phyloP scores from a whole-genome alignment of 352 stramenopile species.

The Lagenidium sp. region DNA sequence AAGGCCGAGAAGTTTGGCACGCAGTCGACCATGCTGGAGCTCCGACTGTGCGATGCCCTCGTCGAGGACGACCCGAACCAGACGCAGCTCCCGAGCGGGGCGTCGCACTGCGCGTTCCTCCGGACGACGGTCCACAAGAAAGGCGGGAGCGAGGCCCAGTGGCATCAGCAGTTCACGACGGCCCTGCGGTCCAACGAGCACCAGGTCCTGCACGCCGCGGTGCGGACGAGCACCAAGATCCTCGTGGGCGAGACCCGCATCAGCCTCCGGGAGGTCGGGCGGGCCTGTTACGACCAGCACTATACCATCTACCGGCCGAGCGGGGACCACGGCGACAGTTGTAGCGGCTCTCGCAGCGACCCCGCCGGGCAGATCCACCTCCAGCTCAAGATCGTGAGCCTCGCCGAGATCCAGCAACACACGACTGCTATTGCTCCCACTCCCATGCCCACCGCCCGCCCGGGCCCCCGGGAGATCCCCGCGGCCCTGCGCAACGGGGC shows the following conservation, averaged over 20 bases:
- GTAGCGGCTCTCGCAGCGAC: too few relatives aligned
- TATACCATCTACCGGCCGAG: conserved; percentile 30
- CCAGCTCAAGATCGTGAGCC: conserved; percentile 55
- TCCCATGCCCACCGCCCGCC: neutral
- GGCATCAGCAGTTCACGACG: conserved; percentile 73
- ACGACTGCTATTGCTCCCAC: neutral
- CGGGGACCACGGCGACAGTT: conserved; percentile 9
- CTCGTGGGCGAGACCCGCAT: conserved; percentile 54
- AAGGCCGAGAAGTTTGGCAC: conserved; percentile 77
- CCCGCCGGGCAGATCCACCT: conserved; percentile 48
- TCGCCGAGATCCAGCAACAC: conserved; percentile 1
- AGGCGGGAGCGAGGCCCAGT: conserved; percentile 69
- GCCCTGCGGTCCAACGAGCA: conserved; percentile 36
- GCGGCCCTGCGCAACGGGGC: conserved; percentile 36
- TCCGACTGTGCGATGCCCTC: conserved; percentile 23
- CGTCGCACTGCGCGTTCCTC: conserved; percentile 20
- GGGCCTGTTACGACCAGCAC: conserved; percentile 54
- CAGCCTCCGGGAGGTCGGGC: conserved; percentile 25
- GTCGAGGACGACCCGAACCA: neutral
- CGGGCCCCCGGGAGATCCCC: conserved; percentile 14
- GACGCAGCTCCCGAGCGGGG: conserved; percentile 1
- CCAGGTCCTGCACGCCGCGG: conserved; percentile 38
- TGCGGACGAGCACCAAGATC: conserved; percentile 59
- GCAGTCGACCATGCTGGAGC: conserved; percentile 61
- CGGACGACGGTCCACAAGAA: conserved; percentile 71